Evolutionary conservation across 192 early-diverging fungal species (phyloP).

Genomic region (Backusella sp.): DNA sequence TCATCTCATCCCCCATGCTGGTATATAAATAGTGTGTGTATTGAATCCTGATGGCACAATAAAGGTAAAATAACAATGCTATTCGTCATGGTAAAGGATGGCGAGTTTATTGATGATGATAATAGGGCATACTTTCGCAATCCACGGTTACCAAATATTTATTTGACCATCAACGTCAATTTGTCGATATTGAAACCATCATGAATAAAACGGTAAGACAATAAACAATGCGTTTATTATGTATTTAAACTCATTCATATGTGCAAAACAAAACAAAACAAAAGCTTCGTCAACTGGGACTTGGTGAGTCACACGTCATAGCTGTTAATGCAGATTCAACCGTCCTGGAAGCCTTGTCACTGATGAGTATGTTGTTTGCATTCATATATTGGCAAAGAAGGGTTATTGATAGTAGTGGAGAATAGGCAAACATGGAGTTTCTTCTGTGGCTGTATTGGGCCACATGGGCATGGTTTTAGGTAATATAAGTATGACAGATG

Average conservation of each 20-base stretch:
- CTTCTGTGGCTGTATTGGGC: slow-evolving; percentile 62
- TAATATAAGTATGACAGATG: slow-evolving; percentile 69
- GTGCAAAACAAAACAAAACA: too few relatives aligned
- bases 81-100: too few relatives aligned
- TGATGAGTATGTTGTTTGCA: slow-evolving; percentile 46
- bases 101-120: not conserved
- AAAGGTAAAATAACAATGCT: slow-evolving; percentile 22
- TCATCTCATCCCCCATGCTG: too few relatives aligned
- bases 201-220: slow-evolving; percentile 46
- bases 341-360: slow-evolving; percentile 64
- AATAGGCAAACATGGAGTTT: slow-evolving; percentile 55
- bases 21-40: slow-evolving; percentile 54
- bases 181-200: slow-evolving; percentile 41
- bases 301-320: slow-evolving; percentile 57
- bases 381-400: not conserved
- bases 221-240: not conserved
- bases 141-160: slow-evolving; percentile 67
- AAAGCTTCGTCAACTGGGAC: slow-evolving; percentile 48
- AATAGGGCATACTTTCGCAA: slow-evolving; percentile 73
- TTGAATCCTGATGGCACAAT: slow-evolving; percentile 60
- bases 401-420: not conserved
- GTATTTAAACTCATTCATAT: not conserved
- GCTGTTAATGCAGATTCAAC: slow-evolving; percentile 48
- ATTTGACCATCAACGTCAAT: slow-evolving; percentile 56
- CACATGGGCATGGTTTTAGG: slow-evolving; percentile 55